Evolutionary conservation across 148 eudicot genomes (phyloP), one percentile per base, ranked within the genome.

Genomic region (Camellia japonica): DNA sequence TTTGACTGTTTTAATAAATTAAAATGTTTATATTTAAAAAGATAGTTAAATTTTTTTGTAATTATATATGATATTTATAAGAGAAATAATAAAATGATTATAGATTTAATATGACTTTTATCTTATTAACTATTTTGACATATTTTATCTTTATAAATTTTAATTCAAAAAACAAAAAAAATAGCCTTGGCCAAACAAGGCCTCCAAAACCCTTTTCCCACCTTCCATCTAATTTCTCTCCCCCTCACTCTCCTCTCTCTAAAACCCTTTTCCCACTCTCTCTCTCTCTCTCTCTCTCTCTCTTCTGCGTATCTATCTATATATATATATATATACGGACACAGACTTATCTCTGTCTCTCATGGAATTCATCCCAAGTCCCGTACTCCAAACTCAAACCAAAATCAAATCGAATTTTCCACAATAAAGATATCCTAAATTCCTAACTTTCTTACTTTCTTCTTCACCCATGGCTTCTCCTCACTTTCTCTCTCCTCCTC

Each of bases 311-410:
- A 51, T 60, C 12, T 44, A 14, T 42, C 6, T 42, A 42, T 2
- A 15, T 38, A 55, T 20, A 10, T 47, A 54, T 51, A 3, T 54
- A 55, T 46, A 19, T 58, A 30, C 38, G 38, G 38, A 30, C 38
- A 30, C 38, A 30, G 38, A 30, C 38, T 30, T 30, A 30, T 64
- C 77, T 80, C 52, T 9, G 72, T 79, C 71, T 64, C 47, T 67
- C 84, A 75, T 84, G 84, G 71, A 78, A 73, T 3, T 78, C 87
- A 67, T 74, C 81, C 84, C 81, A 46, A 78, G 16, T 77, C 84
- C 63, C 87, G 87, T 84, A 84, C 79, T 54, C n/a, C 60, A 56
- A 15, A 54, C 79, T 18, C 75, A 59, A 73, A 51, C 58, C 64
- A 65, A 46, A 52, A 69, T 8, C 80, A 60, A 11, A 74, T 46